Percentiles rank a stretch among this genome's conserved stretches.
phyloP scores from a whole-genome alignment of 768 basidiomycete species.

The Lactarius evosmus region DNA sequence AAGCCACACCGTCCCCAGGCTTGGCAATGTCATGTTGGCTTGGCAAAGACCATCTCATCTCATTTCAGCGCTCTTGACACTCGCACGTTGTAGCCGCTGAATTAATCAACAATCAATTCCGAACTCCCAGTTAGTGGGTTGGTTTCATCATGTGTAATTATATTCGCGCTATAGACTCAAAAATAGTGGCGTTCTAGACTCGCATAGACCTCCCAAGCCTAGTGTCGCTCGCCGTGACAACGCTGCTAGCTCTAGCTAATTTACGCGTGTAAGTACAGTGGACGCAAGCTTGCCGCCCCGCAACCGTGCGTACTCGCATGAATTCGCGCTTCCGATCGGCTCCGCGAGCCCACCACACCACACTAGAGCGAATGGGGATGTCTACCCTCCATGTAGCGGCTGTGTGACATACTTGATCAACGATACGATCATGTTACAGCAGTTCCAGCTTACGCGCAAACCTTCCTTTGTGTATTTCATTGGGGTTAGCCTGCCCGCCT shows the following conservation, averaged over 20 bases:
- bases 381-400: background rate
- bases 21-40: background rate
- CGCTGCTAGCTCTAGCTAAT: background rate
- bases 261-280: background rate
- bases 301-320: background rate
- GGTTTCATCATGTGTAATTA: background rate
- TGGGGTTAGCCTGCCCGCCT: background rate
- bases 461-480: background rate
- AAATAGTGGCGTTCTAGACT: background rate
- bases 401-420: conserved; percentile 10
- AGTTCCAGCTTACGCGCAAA: background rate
- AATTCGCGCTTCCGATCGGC: background rate
- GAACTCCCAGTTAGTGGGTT: background rate
- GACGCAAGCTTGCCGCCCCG: background rate
- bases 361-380: background rate
- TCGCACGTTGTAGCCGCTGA: background rate
- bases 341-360: background rate
- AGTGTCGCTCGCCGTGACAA: background rate
- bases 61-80: too few relatives aligned
- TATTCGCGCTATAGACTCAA: background rate
- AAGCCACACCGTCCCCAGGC: background rate
- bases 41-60: background rate
- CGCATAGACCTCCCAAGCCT: background rate
- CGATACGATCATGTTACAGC: conserved; percentile 6
- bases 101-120: too few relatives aligned